Evolutionary conservation across 2,329 filamentous ascomycete genomes (phyloP).

Genomic region (Endoconidiophora polonica): DNA sequence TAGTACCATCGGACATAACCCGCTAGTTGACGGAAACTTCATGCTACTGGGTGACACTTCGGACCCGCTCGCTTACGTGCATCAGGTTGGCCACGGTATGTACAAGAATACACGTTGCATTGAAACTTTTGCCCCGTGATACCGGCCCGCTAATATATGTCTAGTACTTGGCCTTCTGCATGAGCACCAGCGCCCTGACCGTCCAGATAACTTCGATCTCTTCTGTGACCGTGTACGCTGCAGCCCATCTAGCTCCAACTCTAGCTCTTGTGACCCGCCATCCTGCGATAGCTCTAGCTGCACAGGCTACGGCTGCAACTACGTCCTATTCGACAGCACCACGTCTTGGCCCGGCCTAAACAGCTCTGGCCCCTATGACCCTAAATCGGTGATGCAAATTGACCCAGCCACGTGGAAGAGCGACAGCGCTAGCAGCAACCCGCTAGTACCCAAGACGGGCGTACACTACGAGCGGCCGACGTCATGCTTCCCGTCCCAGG

Average conservation of each 20-base stretch:
- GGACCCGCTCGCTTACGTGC: slow-evolving; percentile 3
- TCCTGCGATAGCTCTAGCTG: slow-evolving; percentile 6
- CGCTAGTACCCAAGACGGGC: not conserved
- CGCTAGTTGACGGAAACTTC: not conserved
- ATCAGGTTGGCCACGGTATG: slow-evolving; percentile 12
- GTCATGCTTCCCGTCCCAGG: not conserved
- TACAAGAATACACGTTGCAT: not conserved
- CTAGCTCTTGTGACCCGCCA: not conserved
- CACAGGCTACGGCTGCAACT: slow-evolving; percentile 12
- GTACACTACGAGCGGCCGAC: not conserved
- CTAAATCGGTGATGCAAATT: slow-evolving; percentile 11
- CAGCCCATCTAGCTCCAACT: not conserved
- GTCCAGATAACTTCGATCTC: slow-evolving; percentile 2
- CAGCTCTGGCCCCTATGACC: slow-evolving; percentile 4
- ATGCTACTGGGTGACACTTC: slow-evolving; percentile 6
- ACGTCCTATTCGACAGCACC: not conserved
- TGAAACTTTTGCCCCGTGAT: not conserved
- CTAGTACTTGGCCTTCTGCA: slow-evolving; percentile 9
- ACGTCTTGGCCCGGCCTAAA: not conserved
- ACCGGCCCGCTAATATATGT: not conserved
- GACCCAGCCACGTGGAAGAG: not conserved
- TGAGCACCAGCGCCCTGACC: slow-evolving; percentile 9
- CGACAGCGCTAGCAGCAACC: not conserved
- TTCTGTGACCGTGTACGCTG: slow-evolving; percentile 8
- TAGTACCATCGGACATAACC: slow-evolving; percentile 4